phyloP scores from a whole-genome alignment of 306 rosid genomes.

The Cicer bijugum region DNA sequence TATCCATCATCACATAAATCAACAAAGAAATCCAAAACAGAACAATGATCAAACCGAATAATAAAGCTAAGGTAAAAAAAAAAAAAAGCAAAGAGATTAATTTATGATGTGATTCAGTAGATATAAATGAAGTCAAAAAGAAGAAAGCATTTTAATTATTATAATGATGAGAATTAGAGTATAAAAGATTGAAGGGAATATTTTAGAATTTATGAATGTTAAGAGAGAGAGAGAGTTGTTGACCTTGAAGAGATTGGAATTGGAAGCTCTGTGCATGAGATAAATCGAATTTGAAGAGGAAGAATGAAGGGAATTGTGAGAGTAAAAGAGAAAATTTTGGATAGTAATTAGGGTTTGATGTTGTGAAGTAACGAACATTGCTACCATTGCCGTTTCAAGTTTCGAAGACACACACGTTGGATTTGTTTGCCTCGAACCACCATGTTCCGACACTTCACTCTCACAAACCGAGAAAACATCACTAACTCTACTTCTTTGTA shows the following conservation, averaged over 20 bases:
- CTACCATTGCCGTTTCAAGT: too few species aligned
- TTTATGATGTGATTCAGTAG: neutral
- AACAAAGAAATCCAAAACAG: slow-evolving; percentile 12
- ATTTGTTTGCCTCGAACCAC: too few species aligned
- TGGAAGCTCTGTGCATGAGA: neutral
- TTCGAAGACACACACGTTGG: too few species aligned
- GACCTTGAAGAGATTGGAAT: neutral
- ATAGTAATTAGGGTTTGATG: neutral
- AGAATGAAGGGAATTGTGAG: neutral
- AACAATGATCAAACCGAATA: neutral
- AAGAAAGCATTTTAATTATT: neutral
- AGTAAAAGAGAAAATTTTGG: neutral
- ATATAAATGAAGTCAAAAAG: neutral
- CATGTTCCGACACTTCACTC: too few species aligned
- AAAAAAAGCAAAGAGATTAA: neutral
- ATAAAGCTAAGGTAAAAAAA: neutral
- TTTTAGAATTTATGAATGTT: neutral
- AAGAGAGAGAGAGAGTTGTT: neutral
- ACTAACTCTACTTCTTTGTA: too few species aligned
- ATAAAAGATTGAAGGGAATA: neutral
- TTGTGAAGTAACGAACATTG: too few species aligned
- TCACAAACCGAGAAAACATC: too few species aligned
- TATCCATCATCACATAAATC: neutral
- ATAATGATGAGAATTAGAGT: neutral
- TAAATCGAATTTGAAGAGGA: neutral